Evolutionary conservation across 768 basidiomycete species (phyloP).

Genomic region (Galerina sulciceps): DNA sequence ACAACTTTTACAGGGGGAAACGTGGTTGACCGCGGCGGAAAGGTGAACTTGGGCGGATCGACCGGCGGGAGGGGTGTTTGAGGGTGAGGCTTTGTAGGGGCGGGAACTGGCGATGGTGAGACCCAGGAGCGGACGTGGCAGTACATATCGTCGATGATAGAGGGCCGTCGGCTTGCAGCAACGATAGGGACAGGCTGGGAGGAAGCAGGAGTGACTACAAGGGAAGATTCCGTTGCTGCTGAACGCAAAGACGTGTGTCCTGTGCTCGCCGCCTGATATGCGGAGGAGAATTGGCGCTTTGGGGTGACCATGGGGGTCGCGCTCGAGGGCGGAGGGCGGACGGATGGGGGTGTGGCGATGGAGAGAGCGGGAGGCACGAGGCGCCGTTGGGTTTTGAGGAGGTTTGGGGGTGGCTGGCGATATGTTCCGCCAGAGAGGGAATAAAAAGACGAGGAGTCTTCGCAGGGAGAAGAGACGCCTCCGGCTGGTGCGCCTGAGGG

Average conservation of each 20-base stretch:
- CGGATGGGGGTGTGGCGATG: constrained; percentile 44
- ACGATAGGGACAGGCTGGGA: constrained; percentile 42
- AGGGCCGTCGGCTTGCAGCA: constrained; percentile 24
- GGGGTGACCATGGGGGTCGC: constrained; percentile 37
- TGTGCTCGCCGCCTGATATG: constrained; percentile 33
- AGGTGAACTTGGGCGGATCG: constrained; percentile 23
- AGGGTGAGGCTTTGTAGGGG: constrained; percentile 26
- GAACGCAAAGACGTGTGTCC: constrained; percentile 37
- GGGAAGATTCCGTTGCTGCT: constrained; percentile 50
- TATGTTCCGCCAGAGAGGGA: constrained; percentile 20
- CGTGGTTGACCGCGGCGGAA: constrained; percentile 24
- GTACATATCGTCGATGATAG: constrained; percentile 41
- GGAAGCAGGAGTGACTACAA: constrained; percentile 52
- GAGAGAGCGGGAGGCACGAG: constrained; percentile 53
- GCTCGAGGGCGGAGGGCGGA: constrained; percentile 31
- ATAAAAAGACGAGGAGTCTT: constrained; percentile 8
- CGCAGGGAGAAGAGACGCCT: constrained; percentile 5
- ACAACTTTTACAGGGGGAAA: constrained; percentile 14
- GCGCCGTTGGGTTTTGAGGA: constrained; percentile 42
- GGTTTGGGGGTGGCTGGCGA: constrained; percentile 36
- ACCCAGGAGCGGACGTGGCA: constrained; percentile 53
- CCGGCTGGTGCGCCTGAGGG: constrained; percentile 33
- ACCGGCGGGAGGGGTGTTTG: constrained; percentile 16
- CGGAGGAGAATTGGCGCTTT: constrained; percentile 36
- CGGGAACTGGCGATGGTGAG: constrained; percentile 34